Base-by-base conservation (phyloP, 2,329 filamentous ascomycete genomes). In the Claviceps maximensis region DNA sequence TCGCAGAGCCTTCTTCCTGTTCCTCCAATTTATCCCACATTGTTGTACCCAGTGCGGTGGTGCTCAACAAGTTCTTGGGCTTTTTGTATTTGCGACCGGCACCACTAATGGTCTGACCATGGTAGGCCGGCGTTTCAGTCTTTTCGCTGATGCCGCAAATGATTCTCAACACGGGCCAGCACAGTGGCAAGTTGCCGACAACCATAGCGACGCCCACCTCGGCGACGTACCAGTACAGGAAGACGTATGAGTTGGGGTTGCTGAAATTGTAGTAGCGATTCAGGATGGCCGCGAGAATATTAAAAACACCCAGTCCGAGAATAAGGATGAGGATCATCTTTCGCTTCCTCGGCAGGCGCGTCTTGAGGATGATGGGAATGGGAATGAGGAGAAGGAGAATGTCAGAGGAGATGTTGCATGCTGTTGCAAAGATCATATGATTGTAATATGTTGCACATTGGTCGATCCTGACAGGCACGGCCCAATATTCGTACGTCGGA, bases 211-310 rank as follows among this genome's bases (percentile, higher is more conserved):
- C 80, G 46, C 74, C 77, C 13, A 74, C 73, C 60, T 83, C 80
- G 29, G 78, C 73, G 9, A 79, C 73, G 57, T 81, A 80, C 79
- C 79, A 83, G 58, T 75, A 75, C 0, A 79, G 73, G 69, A 80
- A 83, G 40, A 75, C 64, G 15, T 69, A 67, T 2, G 75, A 76
- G 61, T 79, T 82, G 0, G 76, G 76, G 21, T 78, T 65, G 17
- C 67, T 73, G 55, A 83, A 81, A 46, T 77, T 79, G 65, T 80
- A 81, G 60, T 79, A 78, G 55, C 82, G 80, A 66, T 81, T 83
- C 17, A 83, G 66, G 6, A 77, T 71, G 12, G 79, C 77, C 19
- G 76, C 75, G 15, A 83, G 65, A 50, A 83, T 78, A 47, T 70
- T 69, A 55, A 79, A 76, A 3, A 75, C 60, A 1, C 80, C 80